Evolutionary conservation across 176 grass and related monocot species (phyloP), one percentile per base, ranked within the genome.

Genomic region (Juncus inflexus): DNA sequence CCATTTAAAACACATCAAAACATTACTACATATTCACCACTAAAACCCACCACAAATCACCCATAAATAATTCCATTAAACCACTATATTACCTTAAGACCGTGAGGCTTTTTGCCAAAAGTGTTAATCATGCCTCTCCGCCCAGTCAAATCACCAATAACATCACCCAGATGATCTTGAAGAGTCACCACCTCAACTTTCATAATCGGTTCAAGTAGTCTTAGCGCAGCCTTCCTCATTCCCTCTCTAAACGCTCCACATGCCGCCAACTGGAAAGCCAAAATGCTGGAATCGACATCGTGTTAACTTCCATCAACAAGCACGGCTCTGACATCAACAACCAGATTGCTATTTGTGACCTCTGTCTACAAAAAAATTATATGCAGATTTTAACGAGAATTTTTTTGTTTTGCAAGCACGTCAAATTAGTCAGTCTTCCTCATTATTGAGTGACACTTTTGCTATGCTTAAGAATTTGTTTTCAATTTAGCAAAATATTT

Each of bases 81-180:
- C 37, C 1, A 49, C 19, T 28, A 52, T 74, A 60, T 28, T 91
- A 97, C 94, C 94, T 97, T 97, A 15, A 97, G 84, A 50, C 94
- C 87, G 50, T 87, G 87, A 54, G 94, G 87, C 37, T 97, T 97
- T 62, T 97, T 87, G 7, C 87, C 83, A n/a, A 97, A 97, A 67
- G 66, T 84, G 58, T 97, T 89, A 74, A 97, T 90, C 5, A 81
- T 79, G 58, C 94, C 94, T 89, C 94, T 91, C 64, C 94, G 89
- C 15, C 87, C 91, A 82, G 91, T 97, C 77, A 97, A 51, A 61
- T 97, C 94, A 83, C 94, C 94, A 73, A 97, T 97, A 79, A 97
- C 94, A 84, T 97, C 94, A 0, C 94, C 94, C 75, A 97, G 63
- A 86, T 97, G 92, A 7, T 97, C 92, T 85, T 97, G 87, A 52